These are phyloP conservation scores for Plasmodium ovale DNA, from an alignment of 169 alveolate genomes.

Conservation along the genomic window DNA sequence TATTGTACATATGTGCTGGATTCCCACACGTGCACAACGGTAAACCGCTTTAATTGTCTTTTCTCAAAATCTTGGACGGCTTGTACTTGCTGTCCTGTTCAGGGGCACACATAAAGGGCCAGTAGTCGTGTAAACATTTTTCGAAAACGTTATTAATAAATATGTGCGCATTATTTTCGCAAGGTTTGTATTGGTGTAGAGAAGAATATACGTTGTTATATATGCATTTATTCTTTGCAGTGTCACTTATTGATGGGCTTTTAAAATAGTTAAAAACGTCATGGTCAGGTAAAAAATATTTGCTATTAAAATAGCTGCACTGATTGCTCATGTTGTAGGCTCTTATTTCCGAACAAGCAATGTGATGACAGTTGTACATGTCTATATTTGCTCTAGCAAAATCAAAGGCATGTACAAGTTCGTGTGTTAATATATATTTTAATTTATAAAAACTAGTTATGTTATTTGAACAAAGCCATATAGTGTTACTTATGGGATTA, in stretches of 20 bases:
- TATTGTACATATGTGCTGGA: too few species aligned
- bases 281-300: constrained; percentile 18
- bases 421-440: constrained; percentile 80
- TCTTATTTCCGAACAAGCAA: constrained; percentile 85
- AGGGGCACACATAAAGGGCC: constrained; percentile 84
- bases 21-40: too few species aligned
- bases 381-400: constrained; percentile 84
- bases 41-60: too few species aligned
- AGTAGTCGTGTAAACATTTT: constrained; percentile 76
- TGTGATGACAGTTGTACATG: constrained; percentile 79
- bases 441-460: constrained; percentile 77
- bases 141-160: constrained; percentile 75
- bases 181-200: constrained; percentile 55
- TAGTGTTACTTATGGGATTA: constrained; percentile 79
- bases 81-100: constrained; percentile 79
- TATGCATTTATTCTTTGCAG: constrained; percentile 57
- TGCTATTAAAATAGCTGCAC: constrained; percentile 79
- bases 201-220: constrained; percentile 57
- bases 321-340: constrained; percentile 83
- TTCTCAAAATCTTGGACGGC: constrained; percentile 78
- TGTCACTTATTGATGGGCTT: constrained; percentile 22
- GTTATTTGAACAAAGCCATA: constrained; percentile 84
- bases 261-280: constrained; percentile 64
- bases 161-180: constrained; percentile 32
- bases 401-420: constrained; percentile 85